A percentile compares a stretch with the other conserved stretches of the same genome.
Evolutionary conservation across 805 yeast genomes (phyloP).

Genomic region (Phaffomyces opuntiae): DNA sequence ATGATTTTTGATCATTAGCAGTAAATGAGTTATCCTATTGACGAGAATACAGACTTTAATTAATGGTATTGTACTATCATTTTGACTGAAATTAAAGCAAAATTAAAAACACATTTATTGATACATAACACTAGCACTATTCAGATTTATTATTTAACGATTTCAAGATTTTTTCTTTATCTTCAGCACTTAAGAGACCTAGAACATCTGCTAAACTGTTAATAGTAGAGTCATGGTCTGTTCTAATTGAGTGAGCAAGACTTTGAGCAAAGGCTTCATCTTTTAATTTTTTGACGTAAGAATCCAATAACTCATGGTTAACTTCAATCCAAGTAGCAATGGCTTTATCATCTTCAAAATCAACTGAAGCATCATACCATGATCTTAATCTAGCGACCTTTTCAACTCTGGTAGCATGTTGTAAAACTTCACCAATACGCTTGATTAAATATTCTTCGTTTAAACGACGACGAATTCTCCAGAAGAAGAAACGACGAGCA

Average conservation of each 20-base stretch:
- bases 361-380: conserved; percentile 71
- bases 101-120: too few relatives aligned
- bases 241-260: conserved; percentile 51
- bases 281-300: conserved; percentile 55
- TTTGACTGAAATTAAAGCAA: too few relatives aligned
- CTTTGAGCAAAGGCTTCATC: conserved; percentile 60
- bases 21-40: too few relatives aligned
- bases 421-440: conserved; percentile 59
- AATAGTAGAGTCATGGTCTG: conserved; percentile 45
- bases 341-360: conserved; percentile 63
- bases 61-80: too few relatives aligned
- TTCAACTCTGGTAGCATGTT: conserved; percentile 63
- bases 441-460: conserved; percentile 84
- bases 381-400: conserved; percentile 81
- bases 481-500: conserved; percentile 95
- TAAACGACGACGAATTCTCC: conserved; percentile 95
- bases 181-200: conserved; percentile 45
- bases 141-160: conserved; percentile 7
- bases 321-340: conserved; percentile 85
- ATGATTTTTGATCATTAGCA: too few relatives aligned
- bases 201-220: conserved; percentile 50
- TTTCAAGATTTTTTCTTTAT: conserved; percentile 38
- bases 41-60: too few relatives aligned
- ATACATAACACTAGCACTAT: too few relatives aligned
- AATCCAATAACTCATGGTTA: conserved; percentile 57